Conservation (phyloP, 352 stramenopile genomes). For the Pythium aphanidermatum region DNA sequence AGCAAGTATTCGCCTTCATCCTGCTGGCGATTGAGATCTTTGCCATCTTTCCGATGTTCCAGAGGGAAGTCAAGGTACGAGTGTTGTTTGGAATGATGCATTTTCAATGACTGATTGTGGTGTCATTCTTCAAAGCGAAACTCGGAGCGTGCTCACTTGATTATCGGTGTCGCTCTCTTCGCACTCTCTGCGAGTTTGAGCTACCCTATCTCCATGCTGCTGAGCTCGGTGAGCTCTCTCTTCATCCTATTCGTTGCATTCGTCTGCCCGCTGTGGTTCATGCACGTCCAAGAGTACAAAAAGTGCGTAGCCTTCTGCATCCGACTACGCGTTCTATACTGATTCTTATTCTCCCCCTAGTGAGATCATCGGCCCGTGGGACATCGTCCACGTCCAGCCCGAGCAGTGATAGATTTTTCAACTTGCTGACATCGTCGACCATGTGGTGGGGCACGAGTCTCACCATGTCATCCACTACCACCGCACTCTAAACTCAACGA, state of each 20-base stretch:
- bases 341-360: constrained; percentile 18
- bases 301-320: constrained; percentile 63
- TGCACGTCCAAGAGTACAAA: constrained; percentile 89
- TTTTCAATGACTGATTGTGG: neutral
- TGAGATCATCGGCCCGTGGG: constrained; percentile 88
- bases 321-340: too few species aligned
- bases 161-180: constrained; percentile 66
- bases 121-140: constrained; percentile 23
- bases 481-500: too few species aligned
- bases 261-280: constrained; percentile 86
- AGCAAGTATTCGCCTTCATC: constrained; percentile 90
- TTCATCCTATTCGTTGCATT: constrained; percentile 82
- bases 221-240: constrained; percentile 54
- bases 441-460: too few species aligned
- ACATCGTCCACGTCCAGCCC: constrained; percentile 70
- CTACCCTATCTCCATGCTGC: constrained; percentile 60
- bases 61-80: constrained; percentile 74
- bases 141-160: constrained; percentile 62
- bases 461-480: too few species aligned
- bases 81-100: neutral
- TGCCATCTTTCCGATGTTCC: constrained; percentile 85
- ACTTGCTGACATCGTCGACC: too few species aligned
- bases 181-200: constrained; percentile 60
- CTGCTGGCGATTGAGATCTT: constrained; percentile 90
- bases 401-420: too few species aligned